Evolutionary conservation across 192 early-diverging fungal genomes (phyloP).

Genomic region (Gonapodya sp.): DNA sequence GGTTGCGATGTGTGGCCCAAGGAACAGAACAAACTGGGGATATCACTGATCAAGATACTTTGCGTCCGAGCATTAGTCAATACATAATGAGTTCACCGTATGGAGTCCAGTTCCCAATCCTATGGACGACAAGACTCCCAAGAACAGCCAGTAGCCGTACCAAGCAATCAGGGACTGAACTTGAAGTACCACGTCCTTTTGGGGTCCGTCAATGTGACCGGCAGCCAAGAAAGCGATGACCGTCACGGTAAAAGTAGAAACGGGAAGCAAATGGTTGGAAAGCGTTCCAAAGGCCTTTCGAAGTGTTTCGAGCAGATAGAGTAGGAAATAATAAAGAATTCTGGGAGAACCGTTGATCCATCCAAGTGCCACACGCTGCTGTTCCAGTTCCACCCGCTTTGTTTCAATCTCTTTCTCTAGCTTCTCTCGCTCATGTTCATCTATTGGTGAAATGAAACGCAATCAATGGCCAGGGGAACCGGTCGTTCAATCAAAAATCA

Average conservation of each 20-base stretch:
- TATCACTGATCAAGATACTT: not conserved
- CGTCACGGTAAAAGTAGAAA: not conserved
- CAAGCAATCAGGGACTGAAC: constrained; percentile 59
- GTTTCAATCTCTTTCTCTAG: not conserved
- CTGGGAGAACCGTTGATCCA: not conserved
- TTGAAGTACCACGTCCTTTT: not conserved
- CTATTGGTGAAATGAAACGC: not conserved
- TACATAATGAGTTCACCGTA: constrained; percentile 27
- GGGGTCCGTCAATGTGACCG: not conserved
- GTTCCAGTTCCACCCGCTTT: not conserved
- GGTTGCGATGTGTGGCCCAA: constrained; percentile 83
- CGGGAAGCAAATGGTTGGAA: not conserved
- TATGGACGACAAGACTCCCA: constrained; percentile 83
- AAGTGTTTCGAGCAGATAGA: not conserved
- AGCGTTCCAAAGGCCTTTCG: not conserved
- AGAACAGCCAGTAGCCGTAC: constrained; percentile 80
- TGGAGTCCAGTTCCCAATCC: constrained; percentile 90
- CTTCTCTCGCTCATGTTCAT: not conserved
- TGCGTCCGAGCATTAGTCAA: not conserved
- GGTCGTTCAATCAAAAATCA: no score
- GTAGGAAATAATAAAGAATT: not conserved
- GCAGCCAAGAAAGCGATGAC: not conserved
- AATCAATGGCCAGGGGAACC: no score
- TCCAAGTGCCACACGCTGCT: not conserved
- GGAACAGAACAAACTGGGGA: constrained; percentile 68